Base-by-base conservation (phyloP, 192 early-diverging fungal species). In the Coemansia sp. region DNA sequence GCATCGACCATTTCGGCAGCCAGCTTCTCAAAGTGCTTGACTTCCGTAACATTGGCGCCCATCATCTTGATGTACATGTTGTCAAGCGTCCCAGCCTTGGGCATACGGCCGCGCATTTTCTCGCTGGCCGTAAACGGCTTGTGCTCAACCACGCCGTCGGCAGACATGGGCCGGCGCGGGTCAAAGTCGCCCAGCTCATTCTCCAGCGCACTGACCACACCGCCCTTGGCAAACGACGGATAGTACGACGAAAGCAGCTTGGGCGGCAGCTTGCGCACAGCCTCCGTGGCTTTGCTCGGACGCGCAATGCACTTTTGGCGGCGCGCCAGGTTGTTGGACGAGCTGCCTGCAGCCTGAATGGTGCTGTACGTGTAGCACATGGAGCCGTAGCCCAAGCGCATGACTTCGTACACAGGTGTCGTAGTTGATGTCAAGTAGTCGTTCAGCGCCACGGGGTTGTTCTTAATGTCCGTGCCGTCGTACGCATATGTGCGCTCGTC, bases 301-400 rank as follows among this genome's bases (percentile, higher is more conserved):
- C 64, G 57, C 43, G 38, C 41, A 54, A 48, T 62, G 64, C 72
- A 76, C 64, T 75, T 72, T 25, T 43, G 65, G 51, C 48, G 67
- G 37, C 67, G 73, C 21, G 21, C 21, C 39, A 55, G 53, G 53
- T 55, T 55, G 53, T 24, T 29, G 53, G 19, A 22, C n/a, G 53
- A 23, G 43, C 43, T 15, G 24, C 53, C 53, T 24, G 72, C 78
- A 8, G 60, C 55, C 54, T 69, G n/a, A 15, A 75, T 75, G 7
- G 69, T 72, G 56, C 73, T 69, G 52, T 84, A 84, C 7, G 67
- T 79, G 64, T 79, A 84, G 67, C 83, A 84, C 66, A 70, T 64
- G 41, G 76, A 56, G 50, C 69, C 72, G 50, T 70, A 72, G 10
- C 72, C 71, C 21, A 72, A 67, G 12, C 75, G 71, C 74, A 81